Evolutionary conservation across 2,329 filamentous ascomycete species (phyloP).

Genomic region (Colletotrichum salicis): DNA sequence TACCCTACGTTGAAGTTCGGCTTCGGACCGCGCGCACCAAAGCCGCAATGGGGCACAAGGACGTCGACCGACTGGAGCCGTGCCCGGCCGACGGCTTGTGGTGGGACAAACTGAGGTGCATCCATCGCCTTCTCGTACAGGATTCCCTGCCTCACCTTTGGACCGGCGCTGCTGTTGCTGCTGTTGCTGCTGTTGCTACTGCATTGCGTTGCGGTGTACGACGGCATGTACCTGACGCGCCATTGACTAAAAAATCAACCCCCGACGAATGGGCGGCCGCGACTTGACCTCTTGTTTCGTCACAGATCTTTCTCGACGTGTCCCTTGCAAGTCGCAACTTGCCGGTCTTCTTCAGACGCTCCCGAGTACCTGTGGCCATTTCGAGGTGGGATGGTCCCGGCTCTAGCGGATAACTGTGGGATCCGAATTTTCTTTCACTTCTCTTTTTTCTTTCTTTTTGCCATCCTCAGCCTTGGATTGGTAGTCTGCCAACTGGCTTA

Average conservation of each 20-base stretch:
- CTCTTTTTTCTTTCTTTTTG: neutral
- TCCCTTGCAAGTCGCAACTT: neutral
- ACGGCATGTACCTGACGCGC: conserved; percentile 9
- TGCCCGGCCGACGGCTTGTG: conserved; percentile 33
- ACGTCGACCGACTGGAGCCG: conserved; percentile 35
- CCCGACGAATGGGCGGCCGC: conserved; percentile 28
- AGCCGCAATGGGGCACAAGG: conserved; percentile 32
- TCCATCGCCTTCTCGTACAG: neutral
- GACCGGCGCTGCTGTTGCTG: neutral
- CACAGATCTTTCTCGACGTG: conserved; percentile 18
- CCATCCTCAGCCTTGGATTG: neutral
- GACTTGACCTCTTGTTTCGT: conserved; percentile 36
- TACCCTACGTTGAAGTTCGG: neutral
- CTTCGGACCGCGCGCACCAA: conserved; percentile 34
- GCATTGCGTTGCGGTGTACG: neutral
- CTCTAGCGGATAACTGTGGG: conserved; percentile 2
- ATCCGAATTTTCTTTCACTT: neutral
- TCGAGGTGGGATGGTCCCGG: conserved; percentile 20
- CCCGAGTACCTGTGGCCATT: neutral
- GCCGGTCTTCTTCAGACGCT: conserved; percentile 17
- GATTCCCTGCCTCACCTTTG: neutral
- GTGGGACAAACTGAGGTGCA: conserved; percentile 16
- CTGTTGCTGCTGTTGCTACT: neutral
- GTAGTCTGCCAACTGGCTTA: neutral
- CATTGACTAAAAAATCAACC: neutral